Conservation (phyloP, 2,329 filamentous ascomycete species). For the Grosmannia huntii region DNA sequence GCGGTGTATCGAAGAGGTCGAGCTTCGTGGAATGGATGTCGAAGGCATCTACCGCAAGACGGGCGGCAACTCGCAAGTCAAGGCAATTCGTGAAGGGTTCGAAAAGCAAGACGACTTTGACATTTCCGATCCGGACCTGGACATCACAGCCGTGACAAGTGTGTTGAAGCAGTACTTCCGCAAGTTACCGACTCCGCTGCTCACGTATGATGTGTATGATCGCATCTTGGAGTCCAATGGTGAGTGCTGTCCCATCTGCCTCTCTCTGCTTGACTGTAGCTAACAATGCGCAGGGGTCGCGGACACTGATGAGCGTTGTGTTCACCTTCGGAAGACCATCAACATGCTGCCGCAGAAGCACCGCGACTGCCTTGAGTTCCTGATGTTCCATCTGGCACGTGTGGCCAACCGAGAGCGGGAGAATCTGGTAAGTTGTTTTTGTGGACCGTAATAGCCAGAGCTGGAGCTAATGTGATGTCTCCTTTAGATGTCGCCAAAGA, state of each 20-base stretch:
- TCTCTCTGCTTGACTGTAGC: conserved; percentile 4
- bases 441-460: not conserved
- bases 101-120: conserved; percentile 77
- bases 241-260: conserved; percentile 28
- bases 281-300: conserved; percentile 40
- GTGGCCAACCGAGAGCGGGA: conserved; percentile 73
- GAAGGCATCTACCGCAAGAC: conserved; percentile 98
- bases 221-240: conserved; percentile 68
- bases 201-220: conserved; percentile 91
- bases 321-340: conserved; percentile 60
- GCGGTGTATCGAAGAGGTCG: conserved; percentile 92
- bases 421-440: conserved; percentile 54
- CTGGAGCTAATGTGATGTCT: not conserved
- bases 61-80: conserved; percentile 82
- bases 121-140: conserved; percentile 83
- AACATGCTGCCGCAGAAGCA: conserved; percentile 71
- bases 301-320: conserved; percentile 53
- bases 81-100: conserved; percentile 81
- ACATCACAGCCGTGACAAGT: conserved; percentile 93
- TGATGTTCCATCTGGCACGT: conserved; percentile 83
- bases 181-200: conserved; percentile 74
- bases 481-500: conserved; percentile 83
- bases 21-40: conserved; percentile 89
- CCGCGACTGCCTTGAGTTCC: conserved; percentile 79
- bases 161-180: conserved; percentile 97